phyloP scores from a whole-genome alignment of 805 yeast genomes.

The Wickerhamiella bombiphila region DNA sequence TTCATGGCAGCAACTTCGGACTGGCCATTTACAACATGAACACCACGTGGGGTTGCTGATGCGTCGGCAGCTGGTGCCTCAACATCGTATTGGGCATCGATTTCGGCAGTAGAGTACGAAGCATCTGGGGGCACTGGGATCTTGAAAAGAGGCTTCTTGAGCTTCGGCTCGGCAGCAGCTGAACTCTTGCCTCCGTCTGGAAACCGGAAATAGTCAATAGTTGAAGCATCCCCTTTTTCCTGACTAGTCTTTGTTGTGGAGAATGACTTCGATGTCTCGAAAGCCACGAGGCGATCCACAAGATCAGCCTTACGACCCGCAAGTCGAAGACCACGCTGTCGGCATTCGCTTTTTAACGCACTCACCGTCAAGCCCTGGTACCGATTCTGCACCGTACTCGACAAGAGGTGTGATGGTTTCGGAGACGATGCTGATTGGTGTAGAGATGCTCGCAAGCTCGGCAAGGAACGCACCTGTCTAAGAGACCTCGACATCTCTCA shows the following conservation, averaged over 20 bases:
- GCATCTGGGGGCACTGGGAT: constrained; percentile 23
- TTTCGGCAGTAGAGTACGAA: constrained; percentile 8
- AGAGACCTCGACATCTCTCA: constrained; percentile 13
- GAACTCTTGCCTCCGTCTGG: no score
- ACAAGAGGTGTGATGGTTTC: constrained; percentile 22
- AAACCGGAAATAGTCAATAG: constrained; percentile 25
- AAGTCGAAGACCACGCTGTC: constrained; percentile 42
- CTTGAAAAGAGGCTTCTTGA: constrained; percentile 11
- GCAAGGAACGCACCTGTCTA: constrained; percentile 17
- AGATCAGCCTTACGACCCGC: constrained; percentile 50
- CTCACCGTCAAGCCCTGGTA: constrained; percentile 34
- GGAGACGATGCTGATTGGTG: constrained; percentile 21
- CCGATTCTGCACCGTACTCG: constrained; percentile 14
- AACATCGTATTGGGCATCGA: constrained; percentile 3
- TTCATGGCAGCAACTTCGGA: constrained; percentile 19
- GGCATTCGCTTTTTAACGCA: constrained; percentile 44
- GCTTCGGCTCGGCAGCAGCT: background rate
- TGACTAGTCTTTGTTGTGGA: constrained; percentile 1
- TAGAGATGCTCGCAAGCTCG: constrained; percentile 14
- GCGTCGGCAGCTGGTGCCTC: constrained; percentile 8
- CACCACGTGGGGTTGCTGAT: constrained; percentile 16
- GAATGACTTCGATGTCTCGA: constrained; percentile 16
- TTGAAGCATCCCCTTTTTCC: constrained; percentile 7
- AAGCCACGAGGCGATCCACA: constrained; percentile 25
- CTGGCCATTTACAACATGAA: constrained; percentile 14